Evolutionary conservation across 1,284 basidiomycete species (phyloP).

Genomic region (Puccinia hordei): DNA sequence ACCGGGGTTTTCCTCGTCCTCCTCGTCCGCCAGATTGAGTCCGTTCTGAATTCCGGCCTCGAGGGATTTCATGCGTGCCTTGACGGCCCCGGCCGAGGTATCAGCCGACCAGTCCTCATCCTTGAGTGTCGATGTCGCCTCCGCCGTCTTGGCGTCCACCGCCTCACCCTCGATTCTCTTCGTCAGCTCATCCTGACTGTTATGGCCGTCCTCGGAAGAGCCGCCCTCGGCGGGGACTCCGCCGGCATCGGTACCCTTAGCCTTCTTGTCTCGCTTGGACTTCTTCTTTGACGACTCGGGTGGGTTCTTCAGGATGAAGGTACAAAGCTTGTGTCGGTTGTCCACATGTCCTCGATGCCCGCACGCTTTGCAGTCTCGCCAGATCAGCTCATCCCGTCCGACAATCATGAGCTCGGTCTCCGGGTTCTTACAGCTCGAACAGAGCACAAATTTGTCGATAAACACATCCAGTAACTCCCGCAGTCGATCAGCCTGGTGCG

Average conservation of each 20-base stretch:
- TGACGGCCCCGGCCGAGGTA: conserved; percentile 87
- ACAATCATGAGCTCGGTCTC: conserved; percentile 87
- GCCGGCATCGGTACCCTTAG: conserved; percentile 63
- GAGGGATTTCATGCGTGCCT: conserved; percentile 77
- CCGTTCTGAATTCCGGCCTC: conserved; percentile 68
- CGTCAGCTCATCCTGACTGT: conserved; percentile 61
- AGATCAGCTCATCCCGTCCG: conserved; percentile 78
- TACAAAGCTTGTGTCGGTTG: conserved; percentile 95
- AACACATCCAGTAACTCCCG: conserved; percentile 94
- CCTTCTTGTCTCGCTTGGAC: conserved; percentile 55
- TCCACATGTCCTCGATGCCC: conserved; percentile 88
- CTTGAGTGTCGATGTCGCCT: conserved; percentile 59
- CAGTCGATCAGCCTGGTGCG: conserved; percentile 86
- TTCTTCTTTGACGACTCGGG: conserved; percentile 69
- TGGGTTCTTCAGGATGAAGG: conserved; percentile 97
- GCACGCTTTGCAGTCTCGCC: conserved; percentile 97
- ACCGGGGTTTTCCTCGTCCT: conserved; percentile 79
- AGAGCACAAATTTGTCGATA: conserved; percentile 98
- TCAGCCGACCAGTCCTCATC: conserved; percentile 80
- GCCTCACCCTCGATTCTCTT: conserved; percentile 64
- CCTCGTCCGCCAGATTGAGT: conserved; percentile 64
- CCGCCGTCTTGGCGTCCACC: conserved; percentile 62
- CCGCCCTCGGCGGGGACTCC: conserved; percentile 32
- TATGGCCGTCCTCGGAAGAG: conserved; percentile 55
- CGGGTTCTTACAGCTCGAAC: conserved; percentile 96